Base-by-base conservation (phyloP, 2,329 filamentous ascomycete species). In the Sordariomycetes sp. region DNA sequence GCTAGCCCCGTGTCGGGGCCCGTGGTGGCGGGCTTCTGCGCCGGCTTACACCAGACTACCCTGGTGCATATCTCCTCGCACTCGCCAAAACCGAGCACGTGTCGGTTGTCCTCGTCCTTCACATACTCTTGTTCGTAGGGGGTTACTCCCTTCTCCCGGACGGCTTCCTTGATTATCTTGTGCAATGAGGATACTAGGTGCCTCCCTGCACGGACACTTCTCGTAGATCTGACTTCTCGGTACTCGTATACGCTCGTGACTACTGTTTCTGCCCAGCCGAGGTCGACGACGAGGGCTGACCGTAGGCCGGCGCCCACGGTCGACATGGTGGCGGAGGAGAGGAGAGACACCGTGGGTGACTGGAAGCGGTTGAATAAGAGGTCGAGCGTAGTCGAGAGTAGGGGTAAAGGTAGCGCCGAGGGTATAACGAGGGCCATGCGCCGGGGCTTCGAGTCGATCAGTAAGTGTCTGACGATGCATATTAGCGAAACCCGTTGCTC, bases 201-300 rank as follows among this genome's bases (percentile, higher is more conserved):
- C 65, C 85, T 91, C 59, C 86, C 90, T 36, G 83, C 90, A 62
- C 94, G 79, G 15, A 89, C 76, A 45, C 82, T 92, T 57, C 89
- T 79, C 58, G 77, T 81, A 57, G 82, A 82, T 17, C 78, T 76
- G 1, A 96, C 82, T 67, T 95, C 90, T 57, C 89, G 85, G 68
- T 90, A 96, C 70, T 99, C 94, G 66, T 91, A 97, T 7, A 97
- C 78, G 6, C 85, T 87, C 0, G 90, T 95, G 24, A 95, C 81
- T 0, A 86, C 80, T 0, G 91, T 95, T 69, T 97, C 94, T 50
- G 84, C 79, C 94, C 94, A 99, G 51, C 92, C 94, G 60, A 99
- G 78, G 65, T 99, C 90, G 42, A 99, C 77, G 0, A 97, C 82
- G 50, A 99, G 70, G 1, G 86, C 90, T n/a, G 89, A 89, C 15